Evolutionary conservation across 495 filamentous ascomycete species (phyloP).

Genomic region (Saxophila tyrrhenica): DNA sequence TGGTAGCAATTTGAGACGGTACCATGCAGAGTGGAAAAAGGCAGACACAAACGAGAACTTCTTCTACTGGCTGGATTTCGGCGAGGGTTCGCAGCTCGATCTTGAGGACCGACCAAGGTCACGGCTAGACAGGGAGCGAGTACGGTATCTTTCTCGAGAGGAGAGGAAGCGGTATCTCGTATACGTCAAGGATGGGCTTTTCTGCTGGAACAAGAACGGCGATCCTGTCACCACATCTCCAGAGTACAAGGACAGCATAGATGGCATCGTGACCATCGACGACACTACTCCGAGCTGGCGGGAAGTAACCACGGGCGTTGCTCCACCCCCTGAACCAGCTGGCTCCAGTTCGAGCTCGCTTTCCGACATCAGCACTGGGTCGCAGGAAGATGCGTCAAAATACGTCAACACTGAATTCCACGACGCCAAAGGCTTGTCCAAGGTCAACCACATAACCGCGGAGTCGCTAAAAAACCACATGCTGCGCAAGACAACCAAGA

Average conservation of each 20-base stretch:
- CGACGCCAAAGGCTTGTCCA: conserved; percentile 46
- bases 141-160: conserved; percentile 33
- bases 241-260: conserved; percentile 66
- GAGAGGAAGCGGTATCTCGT: conserved; percentile 31
- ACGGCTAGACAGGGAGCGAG: conserved; percentile 28
- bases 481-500: conserved; percentile 56
- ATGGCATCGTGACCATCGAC: conserved; percentile 59
- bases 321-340: neutral
- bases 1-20: conserved; percentile 69
- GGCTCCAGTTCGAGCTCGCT: conserved; percentile 14
- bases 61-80: conserved; percentile 92
- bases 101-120: conserved; percentile 30
- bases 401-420: conserved; percentile 45
- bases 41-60: conserved; percentile 72
- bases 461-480: conserved; percentile 60
- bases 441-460: conserved; percentile 55
- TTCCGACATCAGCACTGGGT: conserved; percentile 17
- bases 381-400: conserved; percentile 31
- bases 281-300: conserved; percentile 46
- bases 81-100: conserved; percentile 34
- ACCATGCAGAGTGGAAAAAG: conserved; percentile 75
- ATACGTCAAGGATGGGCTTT: conserved; percentile 26
- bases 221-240: conserved; percentile 60
- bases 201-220: conserved; percentile 49
- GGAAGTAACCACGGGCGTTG: conserved; percentile 13